phyloP scores from a whole-genome alignment of 345 rosid species.

The Geranium rotundifolium region DNA sequence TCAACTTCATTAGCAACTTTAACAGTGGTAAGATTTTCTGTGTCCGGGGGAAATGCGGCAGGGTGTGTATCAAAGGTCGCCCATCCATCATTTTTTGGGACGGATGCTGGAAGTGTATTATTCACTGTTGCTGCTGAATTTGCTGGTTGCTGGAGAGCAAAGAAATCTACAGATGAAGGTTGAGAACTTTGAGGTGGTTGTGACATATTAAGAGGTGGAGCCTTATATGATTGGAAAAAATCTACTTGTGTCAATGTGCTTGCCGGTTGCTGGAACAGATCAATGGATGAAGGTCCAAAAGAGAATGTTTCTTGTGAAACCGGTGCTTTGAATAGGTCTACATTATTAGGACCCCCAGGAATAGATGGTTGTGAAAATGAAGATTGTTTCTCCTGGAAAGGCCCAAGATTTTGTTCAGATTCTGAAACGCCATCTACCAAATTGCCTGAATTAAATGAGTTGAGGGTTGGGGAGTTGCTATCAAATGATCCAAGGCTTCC shows the following conservation, averaged over 20 bases:
- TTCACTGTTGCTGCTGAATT: slow-evolving; percentile 11
- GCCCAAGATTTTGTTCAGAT: slow-evolving; percentile 27
- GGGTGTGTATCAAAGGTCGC: slow-evolving; percentile 72
- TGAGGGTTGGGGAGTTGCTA: slow-evolving; percentile 46
- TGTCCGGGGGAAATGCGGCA: slow-evolving; percentile 21
- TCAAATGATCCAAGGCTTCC: slow-evolving; percentile 63
- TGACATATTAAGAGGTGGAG: slow-evolving; percentile 22
- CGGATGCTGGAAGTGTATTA: slow-evolving; percentile 13
- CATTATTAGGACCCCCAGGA: slow-evolving; percentile 26
- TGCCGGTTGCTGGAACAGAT: slow-evolving; percentile 54
- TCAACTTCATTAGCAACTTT: slow-evolving; percentile 17
- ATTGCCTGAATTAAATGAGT: slow-evolving; percentile 45
- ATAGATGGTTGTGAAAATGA: slow-evolving; percentile 20
- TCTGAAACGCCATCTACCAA: slow-evolving; percentile 39
- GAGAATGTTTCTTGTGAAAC: slow-evolving; percentile 21
- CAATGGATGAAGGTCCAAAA: slow-evolving; percentile 32
- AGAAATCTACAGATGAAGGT: slow-evolving; percentile 35
- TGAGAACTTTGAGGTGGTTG: slow-evolving; percentile 36
- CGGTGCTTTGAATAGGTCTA: slow-evolving; percentile 31
- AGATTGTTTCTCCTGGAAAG: slow-evolving; percentile 25
- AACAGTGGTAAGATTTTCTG: slow-evolving; percentile 19
- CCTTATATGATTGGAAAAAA: slow-evolving; percentile 22
- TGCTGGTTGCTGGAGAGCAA: slow-evolving; percentile 38
- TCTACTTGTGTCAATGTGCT: slow-evolving; percentile 28
- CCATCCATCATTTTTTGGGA: slow-evolving; percentile 69